phyloP scores from a whole-genome alignment of 2,329 filamentous ascomycete species.

The Diplodia corticola region DNA sequence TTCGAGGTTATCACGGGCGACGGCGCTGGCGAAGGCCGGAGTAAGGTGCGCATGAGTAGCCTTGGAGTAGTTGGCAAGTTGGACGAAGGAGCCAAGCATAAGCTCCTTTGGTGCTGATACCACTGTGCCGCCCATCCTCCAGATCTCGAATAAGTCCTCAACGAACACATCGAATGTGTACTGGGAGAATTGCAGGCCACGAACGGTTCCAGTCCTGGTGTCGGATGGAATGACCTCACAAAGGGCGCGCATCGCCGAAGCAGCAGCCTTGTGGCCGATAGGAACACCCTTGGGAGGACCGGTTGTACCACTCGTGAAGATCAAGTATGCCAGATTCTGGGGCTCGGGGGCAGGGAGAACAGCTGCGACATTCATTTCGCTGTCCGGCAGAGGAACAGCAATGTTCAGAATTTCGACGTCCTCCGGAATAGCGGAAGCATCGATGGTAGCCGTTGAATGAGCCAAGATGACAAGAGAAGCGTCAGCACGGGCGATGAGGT shows the following conservation, averaged over 20 bases:
- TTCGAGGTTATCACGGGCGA: conserved; percentile 27
- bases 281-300: conserved; percentile 22
- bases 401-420: conserved; percentile 39
- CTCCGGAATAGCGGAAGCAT: background rate
- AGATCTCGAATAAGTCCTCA: conserved; percentile 52
- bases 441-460: background rate
- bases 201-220: conserved; percentile 26
- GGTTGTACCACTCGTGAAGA: conserved; percentile 22
- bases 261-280: conserved; percentile 27
- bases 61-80: conserved; percentile 20
- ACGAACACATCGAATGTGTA: conserved; percentile 57
- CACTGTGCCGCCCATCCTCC: conserved; percentile 49
- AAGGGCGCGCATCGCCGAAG: conserved; percentile 28
- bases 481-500: conserved; percentile 39
- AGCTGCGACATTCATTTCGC: background rate
- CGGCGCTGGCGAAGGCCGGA: conserved; percentile 34
- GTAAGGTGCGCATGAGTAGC: conserved; percentile 36
- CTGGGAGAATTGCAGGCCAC: conserved; percentile 37
- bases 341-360: conserved; percentile 5
- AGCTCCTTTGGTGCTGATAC: conserved; percentile 55
- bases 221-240: conserved; percentile 36
- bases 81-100: conserved; percentile 42
- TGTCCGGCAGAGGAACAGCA: conserved; percentile 23
- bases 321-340: conserved; percentile 42
- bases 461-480: conserved; percentile 20